Conservation (phyloP, 2,329 filamentous ascomycete genomes). For the Aspergillus novoparasiticus region DNA sequence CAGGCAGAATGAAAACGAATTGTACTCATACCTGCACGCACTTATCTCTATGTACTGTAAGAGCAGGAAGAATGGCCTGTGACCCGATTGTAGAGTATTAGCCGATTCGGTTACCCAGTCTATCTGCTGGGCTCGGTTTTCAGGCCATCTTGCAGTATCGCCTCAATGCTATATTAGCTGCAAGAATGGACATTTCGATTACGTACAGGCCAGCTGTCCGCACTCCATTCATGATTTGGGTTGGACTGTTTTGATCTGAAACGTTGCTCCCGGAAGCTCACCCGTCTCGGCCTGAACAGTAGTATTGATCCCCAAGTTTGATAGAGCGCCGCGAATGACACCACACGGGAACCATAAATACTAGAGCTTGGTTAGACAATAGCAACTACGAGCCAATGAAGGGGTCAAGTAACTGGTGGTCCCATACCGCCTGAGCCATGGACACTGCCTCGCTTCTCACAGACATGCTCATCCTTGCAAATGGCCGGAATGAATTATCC, state of each 20-base stretch:
- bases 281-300: conserved; percentile 88
- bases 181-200: not conserved
- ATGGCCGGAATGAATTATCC: conserved; percentile 86
- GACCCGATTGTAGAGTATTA: not conserved
- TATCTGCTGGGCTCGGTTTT: not conserved
- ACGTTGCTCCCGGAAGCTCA: conserved; percentile 84
- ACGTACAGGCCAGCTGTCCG: not conserved
- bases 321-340: conserved; percentile 85
- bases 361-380: conserved; percentile 45
- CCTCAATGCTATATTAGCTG: not conserved
- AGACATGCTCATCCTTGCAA: conserved; percentile 86
- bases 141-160: not conserved
- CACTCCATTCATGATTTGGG: conserved; percentile 60
- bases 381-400: not conserved
- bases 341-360: conserved; percentile 96
- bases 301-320: conserved; percentile 87
- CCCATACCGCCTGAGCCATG: conserved; percentile 74
- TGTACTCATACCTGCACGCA: conserved; percentile 6
- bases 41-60: not conserved
- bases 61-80: not conserved
- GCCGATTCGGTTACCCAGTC: not conserved
- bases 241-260: conserved; percentile 88
- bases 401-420: not conserved
- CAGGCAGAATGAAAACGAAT: conserved; percentile 19
- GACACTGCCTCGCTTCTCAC: conserved; percentile 71